Base-by-base conservation (phyloP, 2,329 filamentous ascomycete genomes). In the Teratosphaeriaceae sp. region DNA sequence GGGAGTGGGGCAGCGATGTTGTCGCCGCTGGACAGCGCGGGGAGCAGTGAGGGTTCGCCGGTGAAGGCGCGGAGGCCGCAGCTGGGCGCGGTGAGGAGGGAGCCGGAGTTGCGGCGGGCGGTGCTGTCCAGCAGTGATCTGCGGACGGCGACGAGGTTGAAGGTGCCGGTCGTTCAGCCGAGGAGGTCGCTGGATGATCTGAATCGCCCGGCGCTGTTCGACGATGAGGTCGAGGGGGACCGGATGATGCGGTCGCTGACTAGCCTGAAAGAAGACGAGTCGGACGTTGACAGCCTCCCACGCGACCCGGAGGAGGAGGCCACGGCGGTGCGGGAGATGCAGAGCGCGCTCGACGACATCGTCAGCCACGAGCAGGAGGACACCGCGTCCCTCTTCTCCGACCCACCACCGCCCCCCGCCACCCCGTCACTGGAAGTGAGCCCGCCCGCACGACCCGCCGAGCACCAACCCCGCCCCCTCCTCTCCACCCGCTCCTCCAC, bases 281-380 rank as follows among this genome's bases (percentile, higher is more conserved):
- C 83, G 36, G 85, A 88, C 31, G 71, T 69, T n/a, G 72, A 75
- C 8, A 73, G 73, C 45, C 72, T 62, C 11, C 70, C 75, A 36
- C 62, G 61, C 37, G 67, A n/a, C n/a, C n/a, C 69, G 8, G 65
- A 72, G 18, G 83, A 84, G 5, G 84, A 95, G 56, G 85, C 78
- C 1, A 78, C 83, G 46, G 84, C 96, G 21, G 88, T 98, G 5
- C 80, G 94, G 65, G 90, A 88, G 3, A 90, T 98, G 77, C 89
- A 97, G 62, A 80, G 85, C 51, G 92, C 89, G 13, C 72, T 98
- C 38, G 94, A 85, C 51, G 85, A 89, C 50, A 98, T 98, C 49
- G 85, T 98, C 72, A 88, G 88, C 52, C 81, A 88, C 51, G 79
- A 84, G 37, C 80, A 84, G 16, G 69, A 65, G 16, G 69, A 65